Evolutionary conservation across 2,329 filamentous ascomycete species (phyloP).

Genomic region (Hirsutella rhossiliensis): DNA sequence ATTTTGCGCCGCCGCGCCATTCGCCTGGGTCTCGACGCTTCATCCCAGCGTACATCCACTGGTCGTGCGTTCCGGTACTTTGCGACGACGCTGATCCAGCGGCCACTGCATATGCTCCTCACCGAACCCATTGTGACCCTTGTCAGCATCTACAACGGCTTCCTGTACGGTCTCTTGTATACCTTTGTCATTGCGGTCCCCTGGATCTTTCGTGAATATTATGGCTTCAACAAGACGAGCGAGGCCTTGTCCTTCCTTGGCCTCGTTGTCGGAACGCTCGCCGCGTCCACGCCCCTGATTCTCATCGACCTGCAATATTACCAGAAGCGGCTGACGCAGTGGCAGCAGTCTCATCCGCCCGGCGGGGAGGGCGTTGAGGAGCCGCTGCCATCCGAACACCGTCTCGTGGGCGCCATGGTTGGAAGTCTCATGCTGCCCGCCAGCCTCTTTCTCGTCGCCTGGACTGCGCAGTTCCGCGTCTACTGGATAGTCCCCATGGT

Average conservation of each 20-base stretch:
- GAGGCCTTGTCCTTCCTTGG: slow-evolving; percentile 57
- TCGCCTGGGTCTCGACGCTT: slow-evolving; percentile 12
- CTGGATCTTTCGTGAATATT: slow-evolving; percentile 50
- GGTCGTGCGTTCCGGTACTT: slow-evolving; percentile 13
- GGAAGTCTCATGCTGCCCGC: slow-evolving; percentile 36
- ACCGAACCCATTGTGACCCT: slow-evolving; percentile 58
- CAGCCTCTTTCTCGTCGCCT: too few species aligned
- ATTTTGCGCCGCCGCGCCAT: slow-evolving; percentile 39
- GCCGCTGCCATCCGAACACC: slow-evolving; percentile 50
- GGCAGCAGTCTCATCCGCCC: slow-evolving; percentile 23
- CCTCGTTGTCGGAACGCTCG: slow-evolving; percentile 53
- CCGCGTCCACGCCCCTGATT: slow-evolving; percentile 22
- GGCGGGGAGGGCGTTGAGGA: slow-evolving; percentile 29
- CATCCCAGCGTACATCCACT: slow-evolving; percentile 12
- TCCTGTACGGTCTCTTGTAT: slow-evolving; percentile 45
- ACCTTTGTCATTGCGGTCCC: slow-evolving; percentile 50
- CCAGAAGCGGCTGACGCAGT: slow-evolving; percentile 38
- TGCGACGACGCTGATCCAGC: slow-evolving; percentile 35
- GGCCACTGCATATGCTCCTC: slow-evolving; percentile 60
- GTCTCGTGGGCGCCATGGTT: slow-evolving; percentile 49
- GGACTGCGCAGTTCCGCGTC: slow-evolving; percentile 27
- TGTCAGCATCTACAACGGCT: slow-evolving; percentile 54
- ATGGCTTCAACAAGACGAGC: slow-evolving; percentile 47
- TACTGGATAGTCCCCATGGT: slow-evolving; percentile 13
- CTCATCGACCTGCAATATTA: slow-evolving; percentile 42